Base-by-base conservation (phyloP, 768 basidiomycete genomes). In the Phylloporus arenicola region DNA sequence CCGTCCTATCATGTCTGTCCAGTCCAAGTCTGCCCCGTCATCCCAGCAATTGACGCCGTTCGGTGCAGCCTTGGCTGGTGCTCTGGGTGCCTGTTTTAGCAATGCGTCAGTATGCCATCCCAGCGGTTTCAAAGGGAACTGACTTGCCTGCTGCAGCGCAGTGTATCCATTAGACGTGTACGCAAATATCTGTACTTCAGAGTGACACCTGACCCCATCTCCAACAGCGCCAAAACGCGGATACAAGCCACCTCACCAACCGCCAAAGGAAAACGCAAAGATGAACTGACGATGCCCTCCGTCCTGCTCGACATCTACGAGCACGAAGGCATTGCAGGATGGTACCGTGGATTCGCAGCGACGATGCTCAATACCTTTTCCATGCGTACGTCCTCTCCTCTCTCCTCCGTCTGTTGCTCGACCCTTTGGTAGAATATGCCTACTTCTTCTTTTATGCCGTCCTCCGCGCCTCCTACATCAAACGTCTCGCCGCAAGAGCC, bases 391-490 rank as follows among this genome's bases (percentile, higher is more conserved):
- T 59, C 56, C 5, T 11, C 25, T 29, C 5, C n/a, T 27, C 16
- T 17, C 19, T 29, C 6, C 30, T 30, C 6, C 11, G 3, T 31
- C 4, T 39, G 40, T 33, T 33, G 22, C 20, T 27, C n/a, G 29
- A 44, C 29, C 39, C 22, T n/a, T 4, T 29, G 27, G 11, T 55
- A 96, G 94, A 96, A 82, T 97, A 94, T 64, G 95, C 96, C 22
- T 99, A 99, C 73, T 99, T 99, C 78, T 98, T 95, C 78, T 98
- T 96, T 74, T 97, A 98, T 68, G 88, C 93, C 19, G 76, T 92
- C 68, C 87, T 98, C 22, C 82, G 96, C 57, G 82, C 77, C 19
- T 78, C 87, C 5, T 93, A 93, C 70, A 80, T 88, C 59, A 84
- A 81, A 61, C 80, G 89, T 16, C 70, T 91, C 43, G 70, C 77